A percentile compares a stretch with the other conserved stretches of the same genome.
Evolutionary conservation across 2,329 filamentous ascomycete species (phyloP).

Genomic region (Fusarium sp.): DNA sequence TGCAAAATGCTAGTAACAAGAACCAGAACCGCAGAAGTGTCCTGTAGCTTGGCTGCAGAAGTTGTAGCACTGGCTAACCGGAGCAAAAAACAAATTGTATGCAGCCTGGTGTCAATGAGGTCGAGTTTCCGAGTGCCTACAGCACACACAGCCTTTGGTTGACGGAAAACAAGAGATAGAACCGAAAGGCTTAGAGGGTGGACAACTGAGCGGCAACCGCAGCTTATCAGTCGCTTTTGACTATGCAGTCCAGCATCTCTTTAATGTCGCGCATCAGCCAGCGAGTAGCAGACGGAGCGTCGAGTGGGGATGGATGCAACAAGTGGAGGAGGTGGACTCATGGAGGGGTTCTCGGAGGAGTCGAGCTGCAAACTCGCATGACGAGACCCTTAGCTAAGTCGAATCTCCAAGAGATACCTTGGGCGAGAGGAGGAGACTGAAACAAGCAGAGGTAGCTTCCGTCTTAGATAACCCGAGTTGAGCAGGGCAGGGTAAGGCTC

Average conservation of each 20-base stretch:
- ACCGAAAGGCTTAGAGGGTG: constrained; percentile 40
- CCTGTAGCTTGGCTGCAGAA: constrained; percentile 22
- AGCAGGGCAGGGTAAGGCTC: constrained; percentile 7
- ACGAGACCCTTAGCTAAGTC: constrained; percentile 22
- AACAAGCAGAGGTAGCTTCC: constrained; percentile 12
- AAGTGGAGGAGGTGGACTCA: constrained; percentile 44
- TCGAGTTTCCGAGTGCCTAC: constrained; percentile 28
- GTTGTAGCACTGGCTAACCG: constrained; percentile 26
- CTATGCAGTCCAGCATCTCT: constrained; percentile 40
- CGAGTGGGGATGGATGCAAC: constrained; percentile 38
- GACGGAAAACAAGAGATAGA: constrained; percentile 36
- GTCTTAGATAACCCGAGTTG: constrained; percentile 25
- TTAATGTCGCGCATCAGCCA: constrained; percentile 42
- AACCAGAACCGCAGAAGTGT: constrained; percentile 6
- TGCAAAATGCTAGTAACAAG: constrained; percentile 18
- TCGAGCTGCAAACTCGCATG: constrained; percentile 38
- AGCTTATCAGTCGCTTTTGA: constrained; percentile 46
- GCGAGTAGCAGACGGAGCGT: constrained; percentile 37
- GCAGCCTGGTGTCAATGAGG: constrained; percentile 27
- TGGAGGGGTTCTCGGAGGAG: constrained; percentile 41
- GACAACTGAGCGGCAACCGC: constrained; percentile 44
- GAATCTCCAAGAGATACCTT: constrained; percentile 3
- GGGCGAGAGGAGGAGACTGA: background rate
- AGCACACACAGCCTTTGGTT: constrained; percentile 37
- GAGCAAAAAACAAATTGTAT: constrained; percentile 22